Conservation (phyloP, 495 filamentous ascomycete genomes). For the Lasiosphaeria miniovina region DNA sequence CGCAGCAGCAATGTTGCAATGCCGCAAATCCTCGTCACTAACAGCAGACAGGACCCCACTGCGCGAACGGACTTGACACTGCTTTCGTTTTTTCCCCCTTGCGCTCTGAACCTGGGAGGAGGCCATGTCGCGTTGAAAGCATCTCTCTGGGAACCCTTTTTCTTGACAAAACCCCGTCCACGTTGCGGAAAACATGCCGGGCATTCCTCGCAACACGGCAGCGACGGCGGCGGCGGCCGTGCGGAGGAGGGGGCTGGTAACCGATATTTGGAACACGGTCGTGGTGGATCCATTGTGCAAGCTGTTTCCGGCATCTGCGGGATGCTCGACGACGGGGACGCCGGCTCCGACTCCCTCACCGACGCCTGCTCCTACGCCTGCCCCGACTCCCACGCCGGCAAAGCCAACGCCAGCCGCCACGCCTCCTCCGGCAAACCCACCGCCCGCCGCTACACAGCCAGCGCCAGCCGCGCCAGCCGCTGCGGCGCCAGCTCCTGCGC, state of each 20-base stretch:
- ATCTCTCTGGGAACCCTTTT: no score
- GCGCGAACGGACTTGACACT: no score
- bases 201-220: neutral
- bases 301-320: neutral
- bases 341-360: neutral
- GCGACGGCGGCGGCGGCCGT: neutral
- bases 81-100: no score
- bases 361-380: neutral
- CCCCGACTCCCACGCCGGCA: constrained; percentile 6
- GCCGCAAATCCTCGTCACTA: no score
- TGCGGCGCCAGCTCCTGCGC: constrained; percentile 2
- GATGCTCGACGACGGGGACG: neutral
- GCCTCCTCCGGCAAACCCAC: neutral
- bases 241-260: neutral
- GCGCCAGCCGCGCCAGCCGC: neutral
- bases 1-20: no score
- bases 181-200: neutral
- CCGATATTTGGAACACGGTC: neutral
- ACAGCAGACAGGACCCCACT: no score
- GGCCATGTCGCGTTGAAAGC: no score
- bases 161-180: neutral
- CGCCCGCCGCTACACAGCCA: neutral
- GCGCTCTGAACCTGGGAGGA: no score
- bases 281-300: neutral
- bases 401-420: constrained; percentile 2